Percentiles rank a stretch among this genome's conserved stretches.
phyloP scores from a whole-genome alignment of 2,329 filamentous ascomycete species.

The Venturia carpophila region DNA sequence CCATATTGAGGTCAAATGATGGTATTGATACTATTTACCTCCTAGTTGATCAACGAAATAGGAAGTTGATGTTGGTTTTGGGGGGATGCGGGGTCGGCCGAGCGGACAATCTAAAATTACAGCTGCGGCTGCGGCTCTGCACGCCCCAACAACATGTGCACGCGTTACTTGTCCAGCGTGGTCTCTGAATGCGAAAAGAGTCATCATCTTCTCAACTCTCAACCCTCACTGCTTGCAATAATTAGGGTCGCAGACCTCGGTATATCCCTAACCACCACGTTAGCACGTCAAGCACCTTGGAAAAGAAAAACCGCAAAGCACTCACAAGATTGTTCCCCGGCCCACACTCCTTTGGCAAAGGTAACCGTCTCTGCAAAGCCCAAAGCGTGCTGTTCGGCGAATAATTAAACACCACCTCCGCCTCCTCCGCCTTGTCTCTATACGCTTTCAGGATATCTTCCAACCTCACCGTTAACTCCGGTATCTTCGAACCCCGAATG shows the following conservation, averaged over 20 bases:
- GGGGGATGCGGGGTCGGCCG: neutral
- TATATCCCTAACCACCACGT: conserved; percentile 3
- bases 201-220: too few relatives aligned
- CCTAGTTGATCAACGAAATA: neutral
- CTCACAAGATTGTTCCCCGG: conserved; percentile 12
- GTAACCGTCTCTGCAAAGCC: conserved; percentile 8
- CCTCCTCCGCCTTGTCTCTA: neutral
- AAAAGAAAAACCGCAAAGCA: neutral
- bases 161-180: too few relatives aligned
- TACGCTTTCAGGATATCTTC: conserved; percentile 3
- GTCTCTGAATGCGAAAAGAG: too few relatives aligned
- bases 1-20: neutral
- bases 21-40: neutral
- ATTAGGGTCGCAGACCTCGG: neutral
- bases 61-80: neutral
- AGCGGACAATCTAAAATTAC: too few relatives aligned
- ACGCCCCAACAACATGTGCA: too few relatives aligned
- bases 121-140: too few relatives aligned
- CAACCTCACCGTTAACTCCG: neutral
- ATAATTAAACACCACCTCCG: conserved; percentile 4
- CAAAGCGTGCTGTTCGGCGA: conserved; percentile 4
- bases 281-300: neutral
- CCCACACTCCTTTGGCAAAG: neutral
- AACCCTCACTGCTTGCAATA: too few relatives aligned
- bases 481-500: neutral